Base-by-base conservation (phyloP, 345 rosid species). In the Corchorus olitorius region DNA sequence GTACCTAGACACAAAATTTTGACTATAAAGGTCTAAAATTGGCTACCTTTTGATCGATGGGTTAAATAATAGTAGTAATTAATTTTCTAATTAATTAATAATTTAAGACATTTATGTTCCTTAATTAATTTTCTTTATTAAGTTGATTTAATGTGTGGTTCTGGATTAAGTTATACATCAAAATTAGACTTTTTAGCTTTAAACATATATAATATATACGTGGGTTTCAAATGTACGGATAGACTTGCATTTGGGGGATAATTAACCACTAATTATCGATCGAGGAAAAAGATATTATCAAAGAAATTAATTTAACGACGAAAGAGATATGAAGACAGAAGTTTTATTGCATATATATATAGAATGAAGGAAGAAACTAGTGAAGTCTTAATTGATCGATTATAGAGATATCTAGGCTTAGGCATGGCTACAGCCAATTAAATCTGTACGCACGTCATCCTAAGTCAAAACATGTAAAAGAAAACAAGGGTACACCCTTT, bases 121-220 rank as follows among this genome's bases (percentile, higher is more conserved):
- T 19, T 50, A 65, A 41, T 63, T 43, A n/a, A 43, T 27, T 27
- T 27, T 27, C 27, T 27, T 27, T 27, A 27, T 5, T 17, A 39
- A 20, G 50, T 65, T 41, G 52, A 27, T 0, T 27, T 27, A 65
- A 41, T 16, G 4, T 41, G 8, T 22, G 35, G 49, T 46, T 46
- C 1, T n/a, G 19, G 27, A 8, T 27, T 22, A 27, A 48, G 58
- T 48, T 27, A 27, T 27, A 27, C 43, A 49, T 27, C 19, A 27
- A 68, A 48, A 48, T 27, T 3, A 7, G 58, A 68, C 58, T 48
- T 68, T 68, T 68, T 16, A 68, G 19, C 58, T 68, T 49, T 68
- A 14, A 33, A 27, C 27, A 27, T 27, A 27, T 27, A 27, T 27
- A 27, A 27, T 27, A 27, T 27, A 27, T 27, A 27, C 27, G 27